Conservation (phyloP, 2,329 filamentous ascomycete genomes). For the Ophiostoma triangulosporum region DNA sequence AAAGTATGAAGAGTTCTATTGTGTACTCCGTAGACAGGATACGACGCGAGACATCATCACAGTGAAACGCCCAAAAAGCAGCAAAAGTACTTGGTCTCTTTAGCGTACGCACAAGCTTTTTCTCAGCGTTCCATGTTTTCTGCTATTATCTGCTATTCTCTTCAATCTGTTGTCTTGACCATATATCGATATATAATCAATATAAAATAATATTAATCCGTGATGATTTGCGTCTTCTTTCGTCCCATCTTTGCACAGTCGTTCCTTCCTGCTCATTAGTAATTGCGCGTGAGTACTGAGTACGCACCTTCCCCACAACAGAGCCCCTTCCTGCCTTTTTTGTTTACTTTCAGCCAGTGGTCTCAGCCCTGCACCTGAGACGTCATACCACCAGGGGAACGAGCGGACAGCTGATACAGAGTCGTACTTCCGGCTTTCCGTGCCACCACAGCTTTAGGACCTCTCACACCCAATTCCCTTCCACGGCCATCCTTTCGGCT, state of each 20-base stretch:
- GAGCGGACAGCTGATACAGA: not conserved
- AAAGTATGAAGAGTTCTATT: too few species aligned
- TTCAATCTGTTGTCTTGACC: not conserved
- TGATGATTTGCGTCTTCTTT: not conserved
- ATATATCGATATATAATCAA: too few species aligned
- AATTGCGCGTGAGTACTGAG: not conserved
- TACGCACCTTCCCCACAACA: not conserved
- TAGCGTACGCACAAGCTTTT: not conserved
- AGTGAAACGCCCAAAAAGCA: not conserved
- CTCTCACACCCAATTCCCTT: not conserved
- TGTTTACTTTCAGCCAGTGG: conserved; percentile 1
- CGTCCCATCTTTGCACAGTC: not conserved
- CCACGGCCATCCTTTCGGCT: too few species aligned
- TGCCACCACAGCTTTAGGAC: not conserved
- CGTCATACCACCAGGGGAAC: not conserved
- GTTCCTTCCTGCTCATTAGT: not conserved
- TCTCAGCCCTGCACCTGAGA: not conserved
- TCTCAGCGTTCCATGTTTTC: not conserved
- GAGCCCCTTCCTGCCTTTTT: not conserved
- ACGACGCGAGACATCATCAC: not conserved
- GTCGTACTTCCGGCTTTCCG: not conserved
- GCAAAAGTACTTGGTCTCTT: not conserved
- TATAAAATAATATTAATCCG: not conserved
- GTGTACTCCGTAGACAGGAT: too few species aligned
- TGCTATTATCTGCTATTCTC: not conserved